Conservation (phyloP, 768 basidiomycete species). For the Russula sp. region DNA sequence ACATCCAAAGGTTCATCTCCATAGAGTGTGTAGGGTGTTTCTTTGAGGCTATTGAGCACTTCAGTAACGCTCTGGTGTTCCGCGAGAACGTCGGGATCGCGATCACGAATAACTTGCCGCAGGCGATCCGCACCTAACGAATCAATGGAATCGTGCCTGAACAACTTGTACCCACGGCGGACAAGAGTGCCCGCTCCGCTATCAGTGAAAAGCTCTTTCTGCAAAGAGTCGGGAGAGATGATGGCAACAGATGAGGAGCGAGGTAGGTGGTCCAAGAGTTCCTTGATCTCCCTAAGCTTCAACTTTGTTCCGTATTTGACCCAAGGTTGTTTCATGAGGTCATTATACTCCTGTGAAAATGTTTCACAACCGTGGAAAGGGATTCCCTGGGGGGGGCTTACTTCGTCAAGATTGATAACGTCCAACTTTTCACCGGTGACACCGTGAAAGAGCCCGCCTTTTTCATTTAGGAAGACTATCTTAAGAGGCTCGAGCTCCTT, state of each 20-base stretch:
- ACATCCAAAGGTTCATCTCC: conserved; percentile 98
- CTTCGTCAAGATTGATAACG: conserved; percentile 96
- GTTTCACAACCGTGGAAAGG: neutral
- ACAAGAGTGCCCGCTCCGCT: conserved; percentile 97
- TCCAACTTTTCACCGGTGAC: conserved; percentile 94
- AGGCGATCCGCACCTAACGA: conserved; percentile 88
- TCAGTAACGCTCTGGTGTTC: conserved; percentile 84
- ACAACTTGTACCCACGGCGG: conserved; percentile 95
- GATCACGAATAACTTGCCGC: conserved; percentile 90
- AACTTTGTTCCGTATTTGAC: conserved; percentile 99
- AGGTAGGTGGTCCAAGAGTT: conserved; percentile 94
- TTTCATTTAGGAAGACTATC: conserved; percentile 97
- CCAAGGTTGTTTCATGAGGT: conserved; percentile 97
- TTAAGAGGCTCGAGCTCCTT: conserved; percentile 98
- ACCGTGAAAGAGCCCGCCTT: conserved; percentile 96
- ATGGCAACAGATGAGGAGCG: conserved; percentile 98
- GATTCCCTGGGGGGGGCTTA: conserved; percentile 27
- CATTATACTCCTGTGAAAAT: conserved; percentile 74
- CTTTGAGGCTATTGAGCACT: conserved; percentile 73
- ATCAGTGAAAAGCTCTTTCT: conserved; percentile 98
- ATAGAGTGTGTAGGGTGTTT: conserved; percentile 86
- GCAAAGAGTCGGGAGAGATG: conserved; percentile 85
- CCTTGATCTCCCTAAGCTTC: conserved; percentile 98
- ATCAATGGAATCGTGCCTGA: conserved; percentile 78
- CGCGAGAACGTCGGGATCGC: conserved; percentile 83